These are phyloP conservation scores for Russula earlei DNA, from an alignment of 768 basidiomycete species.

Conservation along the genomic window DNA sequence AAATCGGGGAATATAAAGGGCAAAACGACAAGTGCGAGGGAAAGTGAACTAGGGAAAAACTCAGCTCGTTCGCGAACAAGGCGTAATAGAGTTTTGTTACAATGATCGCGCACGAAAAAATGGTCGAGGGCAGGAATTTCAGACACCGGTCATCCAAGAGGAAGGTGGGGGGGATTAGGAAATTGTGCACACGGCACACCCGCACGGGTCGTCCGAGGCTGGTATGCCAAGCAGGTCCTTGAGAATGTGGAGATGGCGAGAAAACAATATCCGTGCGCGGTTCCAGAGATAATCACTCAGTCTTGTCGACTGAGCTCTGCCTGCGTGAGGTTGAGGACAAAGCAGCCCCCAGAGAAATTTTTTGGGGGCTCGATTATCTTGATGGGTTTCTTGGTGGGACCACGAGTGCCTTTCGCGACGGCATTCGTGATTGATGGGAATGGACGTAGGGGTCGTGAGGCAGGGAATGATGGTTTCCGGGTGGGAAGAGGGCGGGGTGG, in stretches of 20 bases:
- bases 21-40: not conserved
- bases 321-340: slow-evolving; percentile 73
- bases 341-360: slow-evolving; percentile 52
- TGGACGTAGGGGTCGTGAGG: slow-evolving; percentile 69
- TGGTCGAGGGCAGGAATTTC: not conserved
- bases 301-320: slow-evolving; percentile 71
- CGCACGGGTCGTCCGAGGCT: not conserved
- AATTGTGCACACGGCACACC: not conserved
- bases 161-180: not conserved
- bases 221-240: not conserved
- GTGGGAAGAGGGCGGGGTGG: slow-evolving; percentile 30
- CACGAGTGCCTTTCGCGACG: not conserved
- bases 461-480: slow-evolving; percentile 40
- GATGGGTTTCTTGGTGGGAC: slow-evolving; percentile 36
- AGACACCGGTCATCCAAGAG: not conserved
- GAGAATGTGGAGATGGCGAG: not conserved
- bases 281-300: slow-evolving; percentile 25
- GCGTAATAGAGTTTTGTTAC: not conserved
- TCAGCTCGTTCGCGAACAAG: not conserved
- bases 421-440: slow-evolving; percentile 53
- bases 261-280: not conserved
- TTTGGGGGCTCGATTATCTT: slow-evolving; percentile 77
- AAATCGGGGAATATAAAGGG: not conserved
- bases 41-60: not conserved
- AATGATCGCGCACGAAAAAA: not conserved